phyloP scores from a whole-genome alignment of 164 flowering plant genomes.

The Aristolochia contorta region DNA sequence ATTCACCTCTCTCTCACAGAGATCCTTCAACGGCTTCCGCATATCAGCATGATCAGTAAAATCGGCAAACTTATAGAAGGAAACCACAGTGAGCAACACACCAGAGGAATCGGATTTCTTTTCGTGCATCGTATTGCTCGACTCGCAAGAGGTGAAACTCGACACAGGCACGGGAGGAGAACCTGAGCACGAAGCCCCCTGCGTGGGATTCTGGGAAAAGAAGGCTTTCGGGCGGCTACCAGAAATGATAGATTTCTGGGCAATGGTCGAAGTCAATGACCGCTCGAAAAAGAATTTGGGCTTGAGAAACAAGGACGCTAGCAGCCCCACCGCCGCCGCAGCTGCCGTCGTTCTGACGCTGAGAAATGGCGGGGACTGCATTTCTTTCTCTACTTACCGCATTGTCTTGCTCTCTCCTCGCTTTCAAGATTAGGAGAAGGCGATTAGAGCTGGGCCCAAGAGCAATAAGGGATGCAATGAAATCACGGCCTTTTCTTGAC shows the following conservation, averaged over 20 bases:
- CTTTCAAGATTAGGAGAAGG: not conserved
- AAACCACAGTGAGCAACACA: conserved; percentile 62
- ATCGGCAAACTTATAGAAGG: conserved; percentile 94
- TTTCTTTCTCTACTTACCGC: not conserved
- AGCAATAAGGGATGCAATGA: too few species aligned
- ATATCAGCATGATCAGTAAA: conserved; percentile 75
- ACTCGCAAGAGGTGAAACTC: conserved; percentile 3
- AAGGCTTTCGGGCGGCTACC: not conserved
- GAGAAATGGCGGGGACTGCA: conserved; percentile 19
- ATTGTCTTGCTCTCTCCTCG: not conserved
- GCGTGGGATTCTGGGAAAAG: conserved; percentile 4
- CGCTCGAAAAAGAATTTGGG: conserved; percentile 15
- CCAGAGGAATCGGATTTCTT: conserved; percentile 2
- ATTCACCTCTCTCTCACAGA: conserved; percentile 66
- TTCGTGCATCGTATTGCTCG: conserved; percentile 4
- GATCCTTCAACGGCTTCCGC: conserved; percentile 72
- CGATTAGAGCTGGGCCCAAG: too few species aligned
- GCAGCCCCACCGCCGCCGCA: conserved; percentile 27
- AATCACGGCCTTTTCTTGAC: too few species aligned
- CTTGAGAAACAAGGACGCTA: conserved; percentile 14
- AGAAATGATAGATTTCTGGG: not conserved
- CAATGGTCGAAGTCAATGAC: not conserved
- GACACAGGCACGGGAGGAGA: conserved; percentile 9
- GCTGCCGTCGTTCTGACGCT: conserved; percentile 10
- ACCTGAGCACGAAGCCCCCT: not conserved